These are phyloP conservation scores for Knufia fluminis DNA, from an alignment of 2,329 filamentous ascomycete species.

Conservation along the genomic window DNA sequence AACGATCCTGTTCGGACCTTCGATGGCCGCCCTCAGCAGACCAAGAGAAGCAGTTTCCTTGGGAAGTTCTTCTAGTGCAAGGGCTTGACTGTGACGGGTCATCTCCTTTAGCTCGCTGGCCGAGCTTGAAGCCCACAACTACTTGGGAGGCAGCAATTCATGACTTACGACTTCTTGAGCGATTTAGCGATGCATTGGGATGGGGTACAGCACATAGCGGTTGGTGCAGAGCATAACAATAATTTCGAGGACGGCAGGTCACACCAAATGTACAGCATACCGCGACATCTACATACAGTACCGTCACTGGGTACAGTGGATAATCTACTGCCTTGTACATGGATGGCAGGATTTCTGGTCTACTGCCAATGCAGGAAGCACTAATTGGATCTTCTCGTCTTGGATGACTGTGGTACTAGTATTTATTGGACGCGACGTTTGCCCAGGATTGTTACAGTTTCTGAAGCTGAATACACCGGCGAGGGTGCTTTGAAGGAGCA, in stretches of 20 bases:
- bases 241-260: slow-evolving; percentile 8
- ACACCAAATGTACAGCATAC: slow-evolving; percentile 1
- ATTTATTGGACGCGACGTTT: background rate
- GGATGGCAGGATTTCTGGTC: background rate
- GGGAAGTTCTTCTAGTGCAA: slow-evolving; percentile 17
- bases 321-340: background rate
- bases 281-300: too few relatives aligned
- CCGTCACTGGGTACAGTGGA: too few relatives aligned
- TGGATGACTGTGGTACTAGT: slow-evolving; percentile 4
- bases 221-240: background rate
- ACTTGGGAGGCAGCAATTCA: background rate
- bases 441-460: slow-evolving; percentile 5
- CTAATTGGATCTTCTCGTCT: slow-evolving; percentile 2
- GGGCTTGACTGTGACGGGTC: background rate
- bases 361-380: background rate
- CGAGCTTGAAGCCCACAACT: background rate
- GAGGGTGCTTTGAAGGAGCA: background rate
- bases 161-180: slow-evolving; percentile 1
- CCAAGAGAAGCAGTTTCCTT: slow-evolving; percentile 21
- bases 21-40: slow-evolving; percentile 20
- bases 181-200: background rate
- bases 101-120: slow-evolving; percentile 1
- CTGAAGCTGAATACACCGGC: background rate
- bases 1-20: slow-evolving; percentile 21
- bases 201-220: background rate